Evolutionary conservation across 345 rosid genomes (phyloP), one percentile per base, ranked within the genome.

Genomic region (Pelargonium nanum): DNA sequence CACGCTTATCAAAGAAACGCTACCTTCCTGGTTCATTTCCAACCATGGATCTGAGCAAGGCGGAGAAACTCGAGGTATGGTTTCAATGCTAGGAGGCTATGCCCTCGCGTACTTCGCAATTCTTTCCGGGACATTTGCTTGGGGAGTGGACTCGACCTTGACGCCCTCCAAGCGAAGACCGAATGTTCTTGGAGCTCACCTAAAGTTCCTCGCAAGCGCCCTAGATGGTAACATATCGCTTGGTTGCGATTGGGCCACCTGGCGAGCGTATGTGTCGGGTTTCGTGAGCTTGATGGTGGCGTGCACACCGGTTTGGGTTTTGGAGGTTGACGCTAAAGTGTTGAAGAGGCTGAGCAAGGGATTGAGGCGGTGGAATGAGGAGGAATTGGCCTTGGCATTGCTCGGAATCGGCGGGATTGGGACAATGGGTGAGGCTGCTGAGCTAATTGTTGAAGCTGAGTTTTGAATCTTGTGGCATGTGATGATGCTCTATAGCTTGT

Each of bases 11-110:
- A 85, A 77, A 65, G 96, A 89, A 77, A 87, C 93, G 15, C 68
- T 93, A 65, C 99, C 97, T 3, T 89, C 96, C 55, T 85, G 99
- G 99, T 89, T 93, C 70, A 71, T 93, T 78, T 87, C 95, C 22
- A 71, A 62, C 58, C 92, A 84, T 30, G 69, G 78, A 28, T 70
- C 64, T 19, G 89, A 85, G 61, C 85, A 66, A 65, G 76, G 71
- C 44, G 80, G 81, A 34, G 77, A 69, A 61, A 58, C 66, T 13
- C 80, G 83, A 17, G 89, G 84, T 24, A 55, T 82, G 80, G 75
- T 86, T 19, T 81, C 90, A n/a, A 80, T 83, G 90, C 81, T 89
- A 19, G 70, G 94, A 52, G 96, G 99, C 12, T 89, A 80, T 56
- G 91, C 88, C 17, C 89, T 92, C 19, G 95, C 99, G 16, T 84